Base-by-base conservation (phyloP, 805 yeast species). In the Starmerella floris region DNA sequence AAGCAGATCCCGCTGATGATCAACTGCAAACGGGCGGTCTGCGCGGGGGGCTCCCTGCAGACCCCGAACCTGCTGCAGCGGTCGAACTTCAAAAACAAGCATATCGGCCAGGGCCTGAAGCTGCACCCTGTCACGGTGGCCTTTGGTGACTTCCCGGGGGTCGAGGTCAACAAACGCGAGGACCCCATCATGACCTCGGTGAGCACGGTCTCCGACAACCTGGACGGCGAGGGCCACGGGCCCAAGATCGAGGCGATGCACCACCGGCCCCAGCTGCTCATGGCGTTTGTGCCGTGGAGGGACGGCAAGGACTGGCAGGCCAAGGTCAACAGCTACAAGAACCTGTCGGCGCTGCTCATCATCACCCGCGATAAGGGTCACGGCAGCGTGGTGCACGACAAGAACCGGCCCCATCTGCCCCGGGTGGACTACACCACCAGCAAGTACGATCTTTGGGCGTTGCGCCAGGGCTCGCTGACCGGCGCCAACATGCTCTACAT, bases 171-270 rank as follows among this genome's bases (percentile, higher is more conserved):
- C 37, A 64, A 71, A 3, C 59, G 55, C 45, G 50, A 63, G n/a
- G 56, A 66, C 39, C 58, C 76, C 1, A 70, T 73, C 40, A 62
- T 73, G 69, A 72, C 77, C 0, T 50, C 72, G 2, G 72, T 71
- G 3, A 60, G 68, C 50, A 60, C 64, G 13, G 66, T 69, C 49
- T 63, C 55, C 15, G 74, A 66, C 40, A 72, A 73, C 47, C 45
- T 70, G 27, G 77, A 73, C 50, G 76, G 76, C 2, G 56, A 64
- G 41, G 69, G 62, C 3, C 74, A 72, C 51, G 78, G 78, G 1
- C 67, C 73, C 9, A 68, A 65, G 54, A 63, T 73, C 42, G 78
- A 73, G 55, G 62, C 74, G 3, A 43, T 68, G 23, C 58, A 67
- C 34, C 73, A 69, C 48, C 54, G 62, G n/a, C 77, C 77, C 2